These are phyloP conservation scores for Lachnellula occidentalis DNA, from an alignment of 2,329 filamentous ascomycete genomes.

Conservation along the genomic window DNA sequence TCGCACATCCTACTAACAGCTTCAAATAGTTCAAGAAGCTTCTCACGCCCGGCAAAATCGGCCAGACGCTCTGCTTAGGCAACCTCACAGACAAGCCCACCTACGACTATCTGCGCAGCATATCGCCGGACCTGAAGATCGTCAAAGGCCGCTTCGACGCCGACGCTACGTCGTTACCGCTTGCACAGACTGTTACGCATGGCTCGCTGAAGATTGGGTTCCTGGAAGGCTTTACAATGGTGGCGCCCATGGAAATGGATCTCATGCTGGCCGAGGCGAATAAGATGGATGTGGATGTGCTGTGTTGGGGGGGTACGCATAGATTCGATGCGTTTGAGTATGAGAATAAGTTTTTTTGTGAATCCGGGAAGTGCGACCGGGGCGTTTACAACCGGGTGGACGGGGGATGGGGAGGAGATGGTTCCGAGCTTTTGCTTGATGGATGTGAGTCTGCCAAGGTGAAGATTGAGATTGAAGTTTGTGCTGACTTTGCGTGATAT, in stretches of 20 bases:
- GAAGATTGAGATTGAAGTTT: background rate
- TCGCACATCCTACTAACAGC: constrained; percentile 7
- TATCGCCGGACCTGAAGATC: constrained; percentile 67
- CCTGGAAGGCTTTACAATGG: constrained; percentile 62
- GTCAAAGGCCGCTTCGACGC: constrained; percentile 63
- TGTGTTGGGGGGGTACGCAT: constrained; percentile 65
- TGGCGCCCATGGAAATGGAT: constrained; percentile 58
- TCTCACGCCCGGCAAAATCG: constrained; percentile 76
- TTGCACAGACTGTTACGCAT: constrained; percentile 62
- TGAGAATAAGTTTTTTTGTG: constrained; percentile 68
- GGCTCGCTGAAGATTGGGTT: constrained; percentile 61
- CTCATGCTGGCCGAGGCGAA: constrained; percentile 62
- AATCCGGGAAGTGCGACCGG: constrained; percentile 64
- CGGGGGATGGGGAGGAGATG: constrained; percentile 60
- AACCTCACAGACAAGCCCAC: constrained; percentile 76
- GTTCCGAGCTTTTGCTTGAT: constrained; percentile 93
- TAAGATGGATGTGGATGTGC: constrained; percentile 61
- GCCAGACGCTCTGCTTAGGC: constrained; percentile 73
- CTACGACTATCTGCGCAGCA: constrained; percentile 72
- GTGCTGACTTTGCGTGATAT: constrained; percentile 20
- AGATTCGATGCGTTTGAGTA: constrained; percentile 67
- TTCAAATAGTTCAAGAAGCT: constrained; percentile 71
- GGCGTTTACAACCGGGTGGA: constrained; percentile 54
- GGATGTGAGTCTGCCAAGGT: constrained; percentile 65
- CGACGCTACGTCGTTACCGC: constrained; percentile 58